Percentiles rank a stretch among this genome's conserved stretches.
Evolutionary conservation across 2,329 filamentous ascomycete genomes (phyloP).

Genomic region (Aureobasidium sp.): DNA sequence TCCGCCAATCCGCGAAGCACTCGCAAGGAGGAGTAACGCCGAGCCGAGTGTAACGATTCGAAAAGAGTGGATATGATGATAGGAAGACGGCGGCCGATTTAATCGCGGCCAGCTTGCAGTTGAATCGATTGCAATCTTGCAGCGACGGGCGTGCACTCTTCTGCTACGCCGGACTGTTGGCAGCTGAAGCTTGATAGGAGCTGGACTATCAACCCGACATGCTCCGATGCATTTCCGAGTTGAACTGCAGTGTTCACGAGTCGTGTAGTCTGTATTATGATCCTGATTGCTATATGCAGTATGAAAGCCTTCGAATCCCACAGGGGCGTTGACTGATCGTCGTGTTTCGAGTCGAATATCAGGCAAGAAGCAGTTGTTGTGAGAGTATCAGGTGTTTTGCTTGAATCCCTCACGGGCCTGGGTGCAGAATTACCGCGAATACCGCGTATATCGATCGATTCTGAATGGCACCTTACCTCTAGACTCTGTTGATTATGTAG

Average conservation of each 20-base stretch:
- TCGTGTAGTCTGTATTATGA: background rate
- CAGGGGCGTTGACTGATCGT: background rate
- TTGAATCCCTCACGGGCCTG: background rate
- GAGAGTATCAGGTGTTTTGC: background rate
- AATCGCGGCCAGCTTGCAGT: background rate
- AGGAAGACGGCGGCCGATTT: background rate
- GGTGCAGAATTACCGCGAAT: background rate
- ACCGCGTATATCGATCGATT: background rate
- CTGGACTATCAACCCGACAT: background rate
- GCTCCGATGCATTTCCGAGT: constrained; percentile 3
- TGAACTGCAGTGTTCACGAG: background rate
- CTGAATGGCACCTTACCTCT: background rate
- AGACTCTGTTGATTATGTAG: no score
- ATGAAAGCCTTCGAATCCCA: no score
- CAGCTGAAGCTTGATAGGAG: constrained; percentile 6
- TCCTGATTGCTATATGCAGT: background rate
- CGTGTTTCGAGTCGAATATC: background rate
- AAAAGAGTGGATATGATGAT: background rate
- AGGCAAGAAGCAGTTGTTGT: background rate
- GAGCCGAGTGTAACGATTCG: background rate
- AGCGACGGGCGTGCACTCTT: constrained; percentile 1
- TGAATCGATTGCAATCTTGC: background rate
- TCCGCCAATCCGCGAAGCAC: background rate
- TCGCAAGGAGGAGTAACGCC: background rate
- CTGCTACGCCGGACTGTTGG: constrained; percentile 5